Evolutionary conservation across 331 rosid species (phyloP).

Genomic region (Malus hybrid): DNA sequence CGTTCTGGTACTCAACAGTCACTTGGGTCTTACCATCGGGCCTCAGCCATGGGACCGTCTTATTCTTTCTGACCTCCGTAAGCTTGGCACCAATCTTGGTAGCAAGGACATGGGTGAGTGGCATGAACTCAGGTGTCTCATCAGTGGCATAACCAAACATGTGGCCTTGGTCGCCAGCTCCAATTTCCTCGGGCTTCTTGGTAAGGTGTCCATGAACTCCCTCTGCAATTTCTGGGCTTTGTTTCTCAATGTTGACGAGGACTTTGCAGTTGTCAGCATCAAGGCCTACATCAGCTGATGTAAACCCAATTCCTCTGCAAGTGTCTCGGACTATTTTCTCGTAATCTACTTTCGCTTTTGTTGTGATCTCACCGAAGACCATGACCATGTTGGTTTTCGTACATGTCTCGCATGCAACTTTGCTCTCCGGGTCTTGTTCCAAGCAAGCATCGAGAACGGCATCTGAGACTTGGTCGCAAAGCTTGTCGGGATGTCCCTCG

Average conservation of each 20-base stretch:
- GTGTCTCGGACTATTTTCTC: conserved; percentile 87
- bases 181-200: conserved; percentile 81
- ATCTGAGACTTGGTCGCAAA: conserved; percentile 85
- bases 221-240: conserved; percentile 85
- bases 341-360: conserved; percentile 72
- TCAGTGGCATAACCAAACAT: conserved; percentile 93
- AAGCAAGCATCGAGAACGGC: conserved; percentile 85
- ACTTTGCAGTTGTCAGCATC: conserved; percentile 91
- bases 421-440: conserved; percentile 78
- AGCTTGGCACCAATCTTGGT: conserved; percentile 88
- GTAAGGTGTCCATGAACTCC: conserved; percentile 85
- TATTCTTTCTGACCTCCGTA: conserved; percentile 80
- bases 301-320: conserved; percentile 75
- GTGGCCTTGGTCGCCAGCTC: conserved; percentile 94
- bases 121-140: conserved; percentile 84
- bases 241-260: conserved; percentile 80
- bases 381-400: conserved; percentile 89
- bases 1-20: conserved; percentile 77
- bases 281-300: conserved; percentile 73
- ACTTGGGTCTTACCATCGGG: conserved; percentile 95
- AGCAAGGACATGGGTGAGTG: conserved; percentile 82
- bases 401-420: conserved; percentile 82
- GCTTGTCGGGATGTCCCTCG: conserved; percentile 90
- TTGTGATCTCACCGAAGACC: conserved; percentile 92
- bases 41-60: conserved; percentile 74